Conservation (phyloP, 2,329 filamentous ascomycete species). For the Xylaria sp. region DNA sequence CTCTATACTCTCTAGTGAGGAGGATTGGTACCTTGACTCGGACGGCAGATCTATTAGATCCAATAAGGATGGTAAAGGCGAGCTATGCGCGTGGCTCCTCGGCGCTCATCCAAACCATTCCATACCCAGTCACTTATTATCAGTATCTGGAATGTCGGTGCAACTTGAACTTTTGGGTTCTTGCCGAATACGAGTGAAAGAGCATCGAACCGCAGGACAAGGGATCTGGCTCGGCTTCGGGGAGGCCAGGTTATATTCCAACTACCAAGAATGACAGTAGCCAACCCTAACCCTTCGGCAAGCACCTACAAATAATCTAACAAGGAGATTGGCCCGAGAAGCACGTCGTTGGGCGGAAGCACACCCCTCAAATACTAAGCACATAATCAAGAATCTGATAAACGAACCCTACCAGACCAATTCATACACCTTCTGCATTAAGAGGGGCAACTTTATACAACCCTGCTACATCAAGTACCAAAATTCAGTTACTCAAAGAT, state of each 20-base stretch:
- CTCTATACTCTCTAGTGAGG: constrained; percentile 40
- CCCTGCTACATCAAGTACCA: constrained; percentile 32
- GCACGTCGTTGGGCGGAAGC: constrained; percentile 22
- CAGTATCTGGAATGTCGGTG: constrained; percentile 37
- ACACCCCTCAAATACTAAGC: constrained; percentile 16
- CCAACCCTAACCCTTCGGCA: constrained; percentile 29
- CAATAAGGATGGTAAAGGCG: constrained; percentile 42
- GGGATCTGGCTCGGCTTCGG: not conserved
- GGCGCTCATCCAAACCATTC: not conserved
- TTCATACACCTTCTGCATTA: constrained; percentile 40
- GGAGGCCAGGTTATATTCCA: not conserved
- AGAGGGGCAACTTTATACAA: constrained; percentile 43
- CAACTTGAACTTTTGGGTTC: constrained; percentile 42
- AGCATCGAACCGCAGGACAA: constrained; percentile 24
- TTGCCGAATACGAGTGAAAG: constrained; percentile 39
- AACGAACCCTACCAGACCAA: constrained; percentile 42
- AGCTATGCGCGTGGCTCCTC: constrained; percentile 31
- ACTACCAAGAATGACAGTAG: constrained; percentile 14
- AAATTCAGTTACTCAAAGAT: constrained; percentile 31
- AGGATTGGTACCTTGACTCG: constrained; percentile 38
- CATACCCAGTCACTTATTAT: constrained; percentile 22
- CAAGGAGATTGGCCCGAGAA: constrained; percentile 32
- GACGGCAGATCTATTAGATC: constrained; percentile 42
- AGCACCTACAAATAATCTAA: too few relatives aligned
- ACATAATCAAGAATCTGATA: constrained; percentile 37